phyloP scores from a whole-genome alignment of 345 rosid genomes.

The Ailanthus altissimus region DNA sequence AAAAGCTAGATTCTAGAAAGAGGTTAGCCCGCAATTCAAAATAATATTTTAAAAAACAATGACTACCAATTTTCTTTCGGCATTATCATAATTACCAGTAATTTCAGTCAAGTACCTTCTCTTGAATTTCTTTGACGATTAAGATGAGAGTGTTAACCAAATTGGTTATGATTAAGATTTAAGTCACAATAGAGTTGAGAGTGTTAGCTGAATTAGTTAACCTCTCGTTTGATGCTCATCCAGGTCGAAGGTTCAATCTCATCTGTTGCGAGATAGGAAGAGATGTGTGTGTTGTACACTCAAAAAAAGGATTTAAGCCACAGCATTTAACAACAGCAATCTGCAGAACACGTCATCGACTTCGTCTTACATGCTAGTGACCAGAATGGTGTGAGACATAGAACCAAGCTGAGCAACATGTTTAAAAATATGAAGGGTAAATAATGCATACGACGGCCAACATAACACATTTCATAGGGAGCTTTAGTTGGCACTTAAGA shows the following conservation, averaged over 20 bases:
- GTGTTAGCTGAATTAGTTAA: too few species aligned
- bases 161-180: too few species aligned
- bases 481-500: background rate
- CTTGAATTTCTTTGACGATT: too few species aligned
- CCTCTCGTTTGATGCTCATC: too few species aligned
- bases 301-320: too few species aligned
- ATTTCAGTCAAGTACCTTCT: background rate
- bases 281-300: too few species aligned
- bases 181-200: too few species aligned
- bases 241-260: too few species aligned
- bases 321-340: background rate
- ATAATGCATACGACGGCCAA: background rate
- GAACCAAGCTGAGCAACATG: background rate
- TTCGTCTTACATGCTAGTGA: background rate
- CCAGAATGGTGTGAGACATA: background rate
- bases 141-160: too few species aligned
- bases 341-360: background rate
- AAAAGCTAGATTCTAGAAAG: background rate
- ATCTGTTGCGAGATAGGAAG: too few species aligned
- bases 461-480: background rate
- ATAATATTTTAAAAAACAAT: background rate
- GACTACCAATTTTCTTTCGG: background rate
- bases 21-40: too few species aligned
- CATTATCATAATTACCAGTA: background rate
- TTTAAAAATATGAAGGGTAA: background rate